These are phyloP conservation scores for Cadophora luteo-olivacea DNA, from an alignment of 2,329 filamentous ascomycete species.

Conservation along the genomic window DNA sequence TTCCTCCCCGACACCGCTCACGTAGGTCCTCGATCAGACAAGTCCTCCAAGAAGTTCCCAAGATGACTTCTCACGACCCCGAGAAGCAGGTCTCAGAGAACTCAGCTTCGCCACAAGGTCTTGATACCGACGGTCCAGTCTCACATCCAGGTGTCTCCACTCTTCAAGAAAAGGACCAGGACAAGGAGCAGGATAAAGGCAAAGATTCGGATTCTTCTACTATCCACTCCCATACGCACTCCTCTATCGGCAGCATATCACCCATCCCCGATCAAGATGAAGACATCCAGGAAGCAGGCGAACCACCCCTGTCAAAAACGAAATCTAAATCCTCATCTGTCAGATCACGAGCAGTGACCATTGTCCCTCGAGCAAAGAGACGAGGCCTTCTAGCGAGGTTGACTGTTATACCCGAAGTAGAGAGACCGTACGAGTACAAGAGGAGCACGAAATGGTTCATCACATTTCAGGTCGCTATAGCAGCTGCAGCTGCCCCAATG, in stretches of 20 bases:
- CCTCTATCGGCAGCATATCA: conserved; percentile 32
- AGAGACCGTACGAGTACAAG: conserved; percentile 75
- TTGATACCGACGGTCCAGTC: conserved; percentile 30
- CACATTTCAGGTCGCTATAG: conserved; percentile 77
- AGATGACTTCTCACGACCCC: conserved; percentile 21
- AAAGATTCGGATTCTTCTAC: conserved; percentile 24
- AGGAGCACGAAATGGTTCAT: conserved; percentile 83
- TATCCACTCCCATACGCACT: conserved; percentile 31
- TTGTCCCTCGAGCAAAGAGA: conserved; percentile 59
- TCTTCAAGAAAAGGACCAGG: conserved; percentile 17
- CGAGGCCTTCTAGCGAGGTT: conserved; percentile 77
- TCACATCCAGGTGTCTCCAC: conserved; percentile 33
- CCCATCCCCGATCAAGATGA: conserved; percentile 19
- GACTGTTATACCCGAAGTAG: conserved; percentile 78
- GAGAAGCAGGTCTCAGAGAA: conserved; percentile 29
- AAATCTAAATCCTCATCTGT: conserved; percentile 49
- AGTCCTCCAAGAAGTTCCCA: neutral
- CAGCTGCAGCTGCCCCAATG: conserved; percentile 79
- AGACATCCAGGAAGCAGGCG: neutral
- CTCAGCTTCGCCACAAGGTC: conserved; percentile 27
- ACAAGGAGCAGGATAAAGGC: conserved; percentile 25
- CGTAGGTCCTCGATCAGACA: neutral
- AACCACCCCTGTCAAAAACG: conserved; percentile 17
- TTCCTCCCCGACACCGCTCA: conserved; percentile 9
- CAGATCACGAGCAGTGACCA: conserved; percentile 46